Evolutionary conservation across 2,329 filamentous ascomycete genomes (phyloP), one percentile per base, ranked within the genome.

Genomic region (Cladosporium sp.): DNA sequence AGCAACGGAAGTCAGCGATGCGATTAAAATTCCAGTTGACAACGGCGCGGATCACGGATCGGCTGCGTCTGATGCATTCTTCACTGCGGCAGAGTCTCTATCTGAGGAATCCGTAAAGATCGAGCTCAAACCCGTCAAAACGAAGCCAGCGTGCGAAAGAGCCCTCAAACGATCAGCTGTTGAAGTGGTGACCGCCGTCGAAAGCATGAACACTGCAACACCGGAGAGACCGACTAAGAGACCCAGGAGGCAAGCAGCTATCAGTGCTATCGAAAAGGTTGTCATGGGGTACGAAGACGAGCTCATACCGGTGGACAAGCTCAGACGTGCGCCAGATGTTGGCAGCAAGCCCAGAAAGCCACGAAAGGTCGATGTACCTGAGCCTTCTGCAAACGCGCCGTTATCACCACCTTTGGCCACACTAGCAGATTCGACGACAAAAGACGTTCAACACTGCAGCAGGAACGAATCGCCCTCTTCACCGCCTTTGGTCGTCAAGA

Each of bases 211-310:
- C 31, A 3, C 46, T 29, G 23, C 21, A 18, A 21, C 56, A 11
- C 40, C 52, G 28, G 29, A 55, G 11, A 55, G 14, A 33, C n/a
- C 28, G 16, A 26, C 62, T 11, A 64, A 26, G 21, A 65, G 72
- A 23, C 71, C 71, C 37, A 71, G 66, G 62, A 70, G 71, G 58
- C 66, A 66, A 29, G 72, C 72, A 21, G 72, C 72, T 31, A 57
- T 68, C 16, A 65, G 49, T 50, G 72, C 72, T n/a, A 65, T 65
- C 58, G 61, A 46, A 12, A 72, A 70, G 55, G 69, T 74, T 3
- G 57, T 66, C 10, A 65, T 69, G 49, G 70, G 67, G n/a, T 69
- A 71, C 23, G 53, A 67, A 26, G 69, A 72, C 60, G 72, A 74
- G 55, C 66, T 66, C 28, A 46, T 57, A 16, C 68, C 71, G n/a